Conservation (phyloP, 768 basidiomycete genomes). For the Tulasnella sp. region DNA sequence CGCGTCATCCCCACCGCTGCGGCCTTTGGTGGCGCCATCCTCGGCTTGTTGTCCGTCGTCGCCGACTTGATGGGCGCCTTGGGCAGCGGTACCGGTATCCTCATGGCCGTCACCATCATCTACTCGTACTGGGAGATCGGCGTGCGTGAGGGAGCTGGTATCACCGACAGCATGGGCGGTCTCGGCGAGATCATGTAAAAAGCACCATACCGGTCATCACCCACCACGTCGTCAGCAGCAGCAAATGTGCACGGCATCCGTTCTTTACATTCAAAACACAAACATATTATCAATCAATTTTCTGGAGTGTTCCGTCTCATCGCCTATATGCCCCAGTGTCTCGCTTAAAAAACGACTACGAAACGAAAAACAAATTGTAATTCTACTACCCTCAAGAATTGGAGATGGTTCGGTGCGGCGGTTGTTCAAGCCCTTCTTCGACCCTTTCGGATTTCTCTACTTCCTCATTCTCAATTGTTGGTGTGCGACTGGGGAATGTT, state of each 20-base stretch:
- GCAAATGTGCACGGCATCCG: background rate
- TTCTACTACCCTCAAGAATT: background rate
- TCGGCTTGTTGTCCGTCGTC: constrained; percentile 82
- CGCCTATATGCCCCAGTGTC: background rate
- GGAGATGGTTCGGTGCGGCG: background rate
- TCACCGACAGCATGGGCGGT: constrained; percentile 28
- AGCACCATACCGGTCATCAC: background rate
- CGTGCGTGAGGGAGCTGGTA: constrained; percentile 49
- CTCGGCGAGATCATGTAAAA: constrained; percentile 30
- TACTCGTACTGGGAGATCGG: constrained; percentile 98
- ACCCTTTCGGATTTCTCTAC: background rate
- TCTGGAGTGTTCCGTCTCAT: background rate
- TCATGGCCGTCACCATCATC: constrained; percentile 98
- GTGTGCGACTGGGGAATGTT: background rate
- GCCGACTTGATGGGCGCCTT: constrained; percentile 96
- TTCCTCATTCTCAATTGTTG: background rate
- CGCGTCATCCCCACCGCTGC: constrained; percentile 96
- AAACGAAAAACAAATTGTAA: background rate
- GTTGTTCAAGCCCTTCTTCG: background rate
- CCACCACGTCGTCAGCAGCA: background rate
- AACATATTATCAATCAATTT: constrained; percentile 1
- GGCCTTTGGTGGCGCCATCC: constrained; percentile 94
- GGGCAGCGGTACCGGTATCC: constrained; percentile 90
- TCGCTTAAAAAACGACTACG: background rate
- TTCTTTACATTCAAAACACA: background rate